These are phyloP conservation scores for Volvox reticuliferus DNA, from an alignment of 139 green algal species.

Conservation along the genomic window DNA sequence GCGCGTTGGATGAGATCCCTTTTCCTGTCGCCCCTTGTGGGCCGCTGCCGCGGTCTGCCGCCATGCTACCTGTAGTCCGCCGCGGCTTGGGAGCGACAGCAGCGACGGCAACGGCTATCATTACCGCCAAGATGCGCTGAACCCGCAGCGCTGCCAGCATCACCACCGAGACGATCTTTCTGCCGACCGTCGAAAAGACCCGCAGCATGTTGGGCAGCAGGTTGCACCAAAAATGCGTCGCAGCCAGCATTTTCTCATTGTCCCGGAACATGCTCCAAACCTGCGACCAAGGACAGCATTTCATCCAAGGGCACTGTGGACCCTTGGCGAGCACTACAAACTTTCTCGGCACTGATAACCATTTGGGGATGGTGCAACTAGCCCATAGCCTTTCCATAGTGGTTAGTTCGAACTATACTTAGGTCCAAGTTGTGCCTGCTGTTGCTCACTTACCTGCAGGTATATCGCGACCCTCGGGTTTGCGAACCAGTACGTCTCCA, in stretches of 20 bases:
- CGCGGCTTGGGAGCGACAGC: background rate
- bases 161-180: background rate
- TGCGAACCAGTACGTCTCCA: slow-evolving; percentile 50
- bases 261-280: background rate
- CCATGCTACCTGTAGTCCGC: background rate
- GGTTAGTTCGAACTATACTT: too few relatives aligned
- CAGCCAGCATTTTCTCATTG: slow-evolving; percentile 6
- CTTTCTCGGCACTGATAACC: too few relatives aligned
- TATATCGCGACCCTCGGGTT: slow-evolving; percentile 41
- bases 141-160: background rate
- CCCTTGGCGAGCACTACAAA: too few relatives aligned
- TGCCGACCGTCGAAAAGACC: background rate
- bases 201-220: slow-evolving; percentile 31
- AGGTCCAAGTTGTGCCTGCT: too few relatives aligned
- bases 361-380: too few relatives aligned
- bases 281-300: background rate
- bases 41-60: background rate
- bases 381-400: too few relatives aligned
- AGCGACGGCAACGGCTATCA: background rate
- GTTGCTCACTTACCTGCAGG: slow-evolving; percentile 32
- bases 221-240: slow-evolving; percentile 24
- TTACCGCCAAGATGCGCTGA: background rate
- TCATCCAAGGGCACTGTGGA: too few relatives aligned
- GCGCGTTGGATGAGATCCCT: background rate
- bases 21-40: background rate